Evolutionary conservation across 257 asterid genomes (phyloP).

Genomic region (Linderniella brevidens): DNA sequence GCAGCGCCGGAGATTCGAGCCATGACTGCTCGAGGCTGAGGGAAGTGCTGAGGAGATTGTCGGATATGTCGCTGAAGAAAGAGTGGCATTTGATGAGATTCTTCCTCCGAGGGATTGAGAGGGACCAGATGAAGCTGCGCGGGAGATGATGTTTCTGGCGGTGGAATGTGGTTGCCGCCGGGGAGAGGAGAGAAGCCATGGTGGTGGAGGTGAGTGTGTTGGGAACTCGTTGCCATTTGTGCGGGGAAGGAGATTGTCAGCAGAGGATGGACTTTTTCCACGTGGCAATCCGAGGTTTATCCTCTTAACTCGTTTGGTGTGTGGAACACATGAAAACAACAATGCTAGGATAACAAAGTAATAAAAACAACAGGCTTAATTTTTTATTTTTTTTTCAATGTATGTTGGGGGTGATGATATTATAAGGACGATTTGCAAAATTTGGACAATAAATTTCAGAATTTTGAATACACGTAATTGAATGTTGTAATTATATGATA

Average conservation of each 20-base stretch:
- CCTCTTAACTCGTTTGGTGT: conserved; percentile 15
- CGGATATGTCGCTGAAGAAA: conserved; percentile 31
- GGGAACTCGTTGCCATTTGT: not conserved
- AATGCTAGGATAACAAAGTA: conserved; percentile 15
- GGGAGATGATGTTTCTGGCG: conserved; percentile 10
- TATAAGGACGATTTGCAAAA: no score
- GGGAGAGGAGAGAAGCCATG: conserved; percentile 58
- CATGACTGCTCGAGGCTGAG: conserved; percentile 26
- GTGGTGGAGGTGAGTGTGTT: not conserved
- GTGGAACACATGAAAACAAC: conserved; percentile 53
- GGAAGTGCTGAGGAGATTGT: conserved; percentile 13
- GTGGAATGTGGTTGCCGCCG: conserved; percentile 26
- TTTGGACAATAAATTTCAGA: no score
- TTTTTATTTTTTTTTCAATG: no score
- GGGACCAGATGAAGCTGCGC: conserved; percentile 14
- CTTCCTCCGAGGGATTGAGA: conserved; percentile 12
- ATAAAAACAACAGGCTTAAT: no score
- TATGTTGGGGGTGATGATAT: no score
- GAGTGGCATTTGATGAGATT: conserved; percentile 31
- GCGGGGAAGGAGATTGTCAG: conserved; percentile 9
- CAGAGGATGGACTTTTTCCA: conserved; percentile 27
- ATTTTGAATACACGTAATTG: no score
- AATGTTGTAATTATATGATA: no score
- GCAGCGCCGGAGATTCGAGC: conserved; percentile 26
- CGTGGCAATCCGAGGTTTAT: conserved; percentile 33